phyloP scores from a whole-genome alignment of 2,329 filamentous ascomycete species.

The Hypoxylon rubiginosum region DNA sequence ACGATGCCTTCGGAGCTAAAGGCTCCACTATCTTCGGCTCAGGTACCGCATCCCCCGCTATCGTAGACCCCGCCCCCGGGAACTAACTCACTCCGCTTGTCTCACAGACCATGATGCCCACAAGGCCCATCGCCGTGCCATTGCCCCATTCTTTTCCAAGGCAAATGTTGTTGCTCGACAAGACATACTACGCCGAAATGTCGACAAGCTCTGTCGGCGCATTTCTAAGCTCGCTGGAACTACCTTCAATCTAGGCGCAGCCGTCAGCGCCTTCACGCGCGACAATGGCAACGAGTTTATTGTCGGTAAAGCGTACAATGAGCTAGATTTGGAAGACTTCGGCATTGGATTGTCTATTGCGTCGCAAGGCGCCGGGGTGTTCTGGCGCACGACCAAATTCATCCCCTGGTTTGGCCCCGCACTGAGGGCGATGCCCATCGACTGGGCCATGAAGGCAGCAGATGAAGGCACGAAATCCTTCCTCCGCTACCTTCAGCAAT shows the following conservation, averaged over 20 bases:
- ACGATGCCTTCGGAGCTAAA: slow-evolving; percentile 30
- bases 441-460: slow-evolving; percentile 13
- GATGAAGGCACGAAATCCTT: slow-evolving; percentile 20
- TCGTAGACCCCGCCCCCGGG: neutral
- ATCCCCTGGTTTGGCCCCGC: slow-evolving; percentile 7
- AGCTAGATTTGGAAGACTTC: slow-evolving; percentile 28
- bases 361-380: slow-evolving; percentile 5
- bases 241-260: slow-evolving; percentile 33
- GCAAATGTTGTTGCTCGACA: slow-evolving; percentile 31
- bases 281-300: slow-evolving; percentile 34
- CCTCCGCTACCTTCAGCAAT: slow-evolving; percentile 12
- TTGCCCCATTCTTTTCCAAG: slow-evolving; percentile 44
- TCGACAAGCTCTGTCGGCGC: slow-evolving; percentile 22
- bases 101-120: slow-evolving; percentile 28
- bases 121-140: slow-evolving; percentile 37
- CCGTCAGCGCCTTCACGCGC: slow-evolving; percentile 30
- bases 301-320: slow-evolving; percentile 33
- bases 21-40: slow-evolving; percentile 27
- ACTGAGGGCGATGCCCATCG: slow-evolving; percentile 1
- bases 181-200: slow-evolving; percentile 26
- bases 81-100: neutral
- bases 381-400: slow-evolving; percentile 15
- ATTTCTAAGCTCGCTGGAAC: slow-evolving; percentile 20
- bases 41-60: slow-evolving; percentile 11
- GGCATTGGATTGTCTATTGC: slow-evolving; percentile 12